These are phyloP conservation scores for Gossypium mustelinum DNA, from an alignment of 345 rosid species.

Conservation along the genomic window DNA sequence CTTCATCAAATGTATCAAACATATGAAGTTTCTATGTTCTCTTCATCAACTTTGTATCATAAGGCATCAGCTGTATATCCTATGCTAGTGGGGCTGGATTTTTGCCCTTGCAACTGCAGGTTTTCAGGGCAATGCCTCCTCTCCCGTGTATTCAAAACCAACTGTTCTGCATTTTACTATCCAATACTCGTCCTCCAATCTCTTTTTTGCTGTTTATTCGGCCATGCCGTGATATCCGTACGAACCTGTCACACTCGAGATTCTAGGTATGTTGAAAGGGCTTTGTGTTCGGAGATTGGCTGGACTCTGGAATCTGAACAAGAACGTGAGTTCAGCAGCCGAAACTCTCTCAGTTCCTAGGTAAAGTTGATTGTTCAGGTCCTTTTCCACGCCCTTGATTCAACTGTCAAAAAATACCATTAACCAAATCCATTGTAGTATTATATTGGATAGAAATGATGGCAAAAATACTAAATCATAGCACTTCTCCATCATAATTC, in stretches of 20 bases:
- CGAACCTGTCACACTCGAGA: neutral
- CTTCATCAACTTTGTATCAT: neutral
- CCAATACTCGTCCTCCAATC: slow-evolving; percentile 24
- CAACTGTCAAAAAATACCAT: slow-evolving; percentile 28
- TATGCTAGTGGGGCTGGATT: neutral
- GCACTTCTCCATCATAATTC: neutral
- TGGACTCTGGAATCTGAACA: neutral
- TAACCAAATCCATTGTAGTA: neutral
- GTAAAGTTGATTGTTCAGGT: slow-evolving; percentile 19
- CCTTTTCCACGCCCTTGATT: slow-evolving; percentile 30
- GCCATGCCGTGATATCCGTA: neutral
- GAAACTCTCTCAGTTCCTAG: slow-evolving; percentile 4
- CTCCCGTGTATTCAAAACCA: neutral
- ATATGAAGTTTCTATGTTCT: neutral
- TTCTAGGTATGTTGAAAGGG: neutral
- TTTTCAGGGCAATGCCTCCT: neutral
- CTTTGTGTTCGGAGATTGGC: neutral
- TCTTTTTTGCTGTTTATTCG: slow-evolving; percentile 11
- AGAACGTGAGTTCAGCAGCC: neutral
- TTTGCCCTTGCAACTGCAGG: neutral
- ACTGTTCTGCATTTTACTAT: slow-evolving; percentile 27
- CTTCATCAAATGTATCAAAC: neutral
- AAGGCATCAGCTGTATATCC: neutral
- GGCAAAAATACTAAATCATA: neutral
- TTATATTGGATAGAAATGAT: neutral